Conservation (phyloP, 352 stramenopile species). For the Saprolegnia diclina region DNA sequence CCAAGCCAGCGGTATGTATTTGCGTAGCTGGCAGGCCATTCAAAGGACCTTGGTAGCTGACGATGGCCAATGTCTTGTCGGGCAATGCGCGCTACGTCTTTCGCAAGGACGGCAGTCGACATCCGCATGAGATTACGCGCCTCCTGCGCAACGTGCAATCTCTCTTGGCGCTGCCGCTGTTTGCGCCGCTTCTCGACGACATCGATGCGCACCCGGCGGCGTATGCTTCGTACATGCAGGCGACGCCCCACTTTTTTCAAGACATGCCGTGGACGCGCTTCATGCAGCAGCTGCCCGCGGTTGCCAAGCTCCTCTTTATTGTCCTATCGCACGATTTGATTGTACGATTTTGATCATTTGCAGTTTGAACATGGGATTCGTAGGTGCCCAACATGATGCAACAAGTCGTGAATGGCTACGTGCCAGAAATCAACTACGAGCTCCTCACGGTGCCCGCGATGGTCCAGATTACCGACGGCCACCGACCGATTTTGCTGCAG, state of each 20-base stretch:
- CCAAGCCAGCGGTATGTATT: neutral
- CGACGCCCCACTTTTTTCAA: neutral
- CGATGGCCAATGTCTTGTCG: neutral
- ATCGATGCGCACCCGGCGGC: neutral
- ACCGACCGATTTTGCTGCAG: conserved; percentile 14
- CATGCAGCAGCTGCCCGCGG: neutral
- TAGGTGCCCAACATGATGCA: conserved; percentile 23
- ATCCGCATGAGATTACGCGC: neutral
- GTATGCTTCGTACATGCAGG: conserved; percentile 1
- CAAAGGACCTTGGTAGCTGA: neutral
- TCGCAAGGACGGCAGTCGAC: neutral
- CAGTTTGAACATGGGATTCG: neutral
- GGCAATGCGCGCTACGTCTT: conserved; percentile 1
- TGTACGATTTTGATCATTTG: conserved; percentile 22
- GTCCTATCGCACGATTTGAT: conserved; percentile 18
- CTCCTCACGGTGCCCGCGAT: conserved; percentile 5
- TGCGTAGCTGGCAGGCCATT: neutral
- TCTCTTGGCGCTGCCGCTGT: neutral
- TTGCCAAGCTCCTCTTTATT: conserved; percentile 17
- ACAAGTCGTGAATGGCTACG: neutral
- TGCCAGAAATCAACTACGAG: conserved; percentile 11
- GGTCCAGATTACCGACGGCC: conserved; percentile 1
- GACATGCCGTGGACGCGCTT: conserved; percentile 9
- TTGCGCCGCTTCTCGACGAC: conserved; percentile 15
- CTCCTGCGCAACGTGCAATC: conserved; percentile 9